Base-by-base conservation (phyloP, 192 early-diverging fungal species). In the Backusella tarrabulga region DNA sequence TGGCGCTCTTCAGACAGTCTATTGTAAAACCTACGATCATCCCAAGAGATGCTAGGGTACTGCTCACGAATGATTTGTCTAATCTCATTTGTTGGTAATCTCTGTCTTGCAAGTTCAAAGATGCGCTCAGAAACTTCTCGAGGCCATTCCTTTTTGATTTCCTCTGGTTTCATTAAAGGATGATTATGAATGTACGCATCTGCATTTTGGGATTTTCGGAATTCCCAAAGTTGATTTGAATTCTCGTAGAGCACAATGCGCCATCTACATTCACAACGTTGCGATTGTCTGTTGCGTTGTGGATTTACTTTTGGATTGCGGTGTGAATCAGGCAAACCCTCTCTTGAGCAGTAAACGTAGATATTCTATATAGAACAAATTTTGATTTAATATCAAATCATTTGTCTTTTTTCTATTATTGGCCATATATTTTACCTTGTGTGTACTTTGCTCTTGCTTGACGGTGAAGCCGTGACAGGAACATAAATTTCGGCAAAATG, bases 241-340 rank as follows among this genome's bases (percentile, higher is more conserved):
- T 87, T 87, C 78, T 88, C 83, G 77, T 84, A 88, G 19, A 90
- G 71, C 3, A 88, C 86, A 21, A 90, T 84, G 40, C 88, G 81
- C 88, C 88, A 90, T 72, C 86, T 84, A 76, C 88, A 90, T 72
- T 88, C 88, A 68, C 88, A 90, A 41, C 87, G 83, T 79, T 85
- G 83, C 6, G 87, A 88, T 1, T 85, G 73, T 72, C 88, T 81
- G 70, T 88, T 88, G 23, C 88, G 78, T 76, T 88, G 84, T 44
- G 80, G 80, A 29, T 82, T 85, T 21, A 82, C 74, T 81, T 87
- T 88, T 52, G 84, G 83, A 77, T 85, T 83, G 34, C 85, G 82
- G 72, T 83, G 79, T 21, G 85, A 87, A 73, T 90, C 88, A 7
- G 87, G 84, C 6, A 90, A 75, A 26, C 88, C 88, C 81, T 90